Evolutionary conservation across 805 yeast species (phyloP).

Genomic region (Ogataea angusta): DNA sequence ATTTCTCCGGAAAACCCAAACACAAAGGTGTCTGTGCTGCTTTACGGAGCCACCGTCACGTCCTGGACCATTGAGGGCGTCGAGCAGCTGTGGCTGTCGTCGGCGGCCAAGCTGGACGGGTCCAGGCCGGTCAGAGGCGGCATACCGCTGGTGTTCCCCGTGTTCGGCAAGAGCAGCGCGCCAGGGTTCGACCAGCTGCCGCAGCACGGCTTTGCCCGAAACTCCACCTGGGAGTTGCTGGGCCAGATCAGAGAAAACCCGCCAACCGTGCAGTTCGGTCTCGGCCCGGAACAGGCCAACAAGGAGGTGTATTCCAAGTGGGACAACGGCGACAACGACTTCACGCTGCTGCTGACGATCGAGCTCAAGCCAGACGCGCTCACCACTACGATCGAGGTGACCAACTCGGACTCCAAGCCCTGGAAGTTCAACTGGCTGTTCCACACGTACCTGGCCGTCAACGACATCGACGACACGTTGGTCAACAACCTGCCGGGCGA

Average conservation of each 20-base stretch:
- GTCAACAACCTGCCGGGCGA: constrained; percentile 78
- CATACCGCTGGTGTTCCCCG: constrained; percentile 93
- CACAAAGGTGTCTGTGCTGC: constrained; percentile 65
- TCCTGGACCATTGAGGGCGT: constrained; percentile 73
- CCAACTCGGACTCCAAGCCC: constrained; percentile 58
- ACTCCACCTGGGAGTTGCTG: constrained; percentile 86
- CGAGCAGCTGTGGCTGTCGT: constrained; percentile 82
- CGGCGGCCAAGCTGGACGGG: constrained; percentile 84
- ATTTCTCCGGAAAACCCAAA: constrained; percentile 49
- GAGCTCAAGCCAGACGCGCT: constrained; percentile 56
- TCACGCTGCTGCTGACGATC: constrained; percentile 71
- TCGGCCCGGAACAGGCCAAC: constrained; percentile 80
- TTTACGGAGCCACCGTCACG: constrained; percentile 83
- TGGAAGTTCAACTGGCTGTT: constrained; percentile 92
- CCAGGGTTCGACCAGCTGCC: constrained; percentile 69
- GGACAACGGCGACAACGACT: constrained; percentile 57
- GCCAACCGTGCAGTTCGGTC: constrained; percentile 84
- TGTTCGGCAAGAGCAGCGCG: constrained; percentile 68
- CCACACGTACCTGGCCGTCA: constrained; percentile 81
- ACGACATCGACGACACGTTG: constrained; percentile 72
- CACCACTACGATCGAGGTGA: constrained; percentile 70
- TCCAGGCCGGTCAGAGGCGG: constrained; percentile 96
- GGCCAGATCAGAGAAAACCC: constrained; percentile 74
- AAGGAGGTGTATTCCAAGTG: constrained; percentile 57
- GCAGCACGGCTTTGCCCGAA: constrained; percentile 96